Percentiles rank a stretch among this genome's conserved stretches.
phyloP scores from a whole-genome alignment of 768 basidiomycete species.

The Austroboletus festivus region DNA sequence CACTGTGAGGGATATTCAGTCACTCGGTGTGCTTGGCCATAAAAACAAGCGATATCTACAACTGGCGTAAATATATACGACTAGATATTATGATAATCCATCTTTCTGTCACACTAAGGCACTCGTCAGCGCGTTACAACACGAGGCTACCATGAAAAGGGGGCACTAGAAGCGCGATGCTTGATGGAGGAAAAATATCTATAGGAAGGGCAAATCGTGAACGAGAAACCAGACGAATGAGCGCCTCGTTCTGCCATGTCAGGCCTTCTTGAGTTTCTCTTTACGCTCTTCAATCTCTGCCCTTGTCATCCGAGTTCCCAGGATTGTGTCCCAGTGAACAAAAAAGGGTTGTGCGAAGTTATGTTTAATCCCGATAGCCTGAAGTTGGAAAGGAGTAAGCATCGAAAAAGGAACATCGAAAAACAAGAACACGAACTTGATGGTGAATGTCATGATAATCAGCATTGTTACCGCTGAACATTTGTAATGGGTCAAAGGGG shows the following conservation, averaged over 20 bases:
- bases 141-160: conserved; percentile 8
- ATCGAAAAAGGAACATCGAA: background rate
- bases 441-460: conserved; percentile 99
- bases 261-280: conserved; percentile 31
- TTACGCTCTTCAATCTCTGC: conserved; percentile 57
- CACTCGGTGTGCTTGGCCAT: too few species aligned
- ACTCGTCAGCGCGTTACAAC: conserved; percentile 18
- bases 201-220: conserved; percentile 1
- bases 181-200: background rate
- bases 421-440: conserved; percentile 53
- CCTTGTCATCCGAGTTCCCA: conserved; percentile 83
- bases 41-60: background rate
- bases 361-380: conserved; percentile 79
- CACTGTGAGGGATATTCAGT: too few species aligned
- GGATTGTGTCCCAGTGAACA: conserved; percentile 84
- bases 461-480: conserved; percentile 83
- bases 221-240: background rate
- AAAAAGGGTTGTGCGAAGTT: conserved; percentile 98
- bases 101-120: conserved; percentile 10
- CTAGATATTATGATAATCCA: background rate
- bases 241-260: background rate
- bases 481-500: conserved; percentile 89
- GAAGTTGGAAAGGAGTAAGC: conserved; percentile 1
- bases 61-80: background rate
- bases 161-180: background rate